A percentile compares a stretch with the other conserved stretches of the same genome.
These are phyloP conservation scores for Coemansia reversa DNA, from an alignment of 192 early-diverging fungal species.

Conservation along the genomic window DNA sequence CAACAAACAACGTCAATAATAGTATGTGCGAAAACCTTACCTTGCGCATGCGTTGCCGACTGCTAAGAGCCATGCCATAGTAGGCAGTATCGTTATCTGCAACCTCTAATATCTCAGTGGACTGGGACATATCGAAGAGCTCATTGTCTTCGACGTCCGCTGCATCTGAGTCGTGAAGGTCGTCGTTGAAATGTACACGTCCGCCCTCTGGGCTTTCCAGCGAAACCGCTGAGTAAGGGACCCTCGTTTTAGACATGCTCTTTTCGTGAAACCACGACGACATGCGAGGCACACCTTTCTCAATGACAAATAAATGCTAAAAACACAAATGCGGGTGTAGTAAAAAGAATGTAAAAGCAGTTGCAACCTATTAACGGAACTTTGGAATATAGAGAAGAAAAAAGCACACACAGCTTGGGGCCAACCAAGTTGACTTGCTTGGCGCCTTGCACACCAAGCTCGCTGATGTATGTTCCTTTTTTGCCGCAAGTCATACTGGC, in stretches of 20 bases:
- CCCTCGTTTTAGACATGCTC: constrained; percentile 23
- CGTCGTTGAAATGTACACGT: constrained; percentile 33
- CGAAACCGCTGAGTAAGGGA: constrained; percentile 40
- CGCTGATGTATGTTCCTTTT: background rate
- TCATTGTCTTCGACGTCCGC: constrained; percentile 50
- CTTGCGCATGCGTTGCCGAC: constrained; percentile 38
- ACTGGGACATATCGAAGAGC: constrained; percentile 34
- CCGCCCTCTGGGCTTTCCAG: constrained; percentile 19
- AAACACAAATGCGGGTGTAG: background rate
- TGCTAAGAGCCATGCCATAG: constrained; percentile 39
- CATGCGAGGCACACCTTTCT: constrained; percentile 13
- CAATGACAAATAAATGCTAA: constrained; percentile 6
- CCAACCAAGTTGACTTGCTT: background rate
- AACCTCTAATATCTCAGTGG: constrained; percentile 28
- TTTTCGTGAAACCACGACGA: constrained; percentile 24
- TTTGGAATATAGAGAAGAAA: constrained; percentile 6
- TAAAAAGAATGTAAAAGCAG: background rate
- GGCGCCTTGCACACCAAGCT: background rate
- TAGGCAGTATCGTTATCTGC: constrained; percentile 48
- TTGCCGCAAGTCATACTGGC: too few species aligned
- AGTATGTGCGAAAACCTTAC: constrained; percentile 6
- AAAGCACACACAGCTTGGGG: background rate
- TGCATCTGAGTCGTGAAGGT: constrained; percentile 19
- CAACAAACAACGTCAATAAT: background rate
- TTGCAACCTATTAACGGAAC: background rate